Evolutionary conservation across 805 yeast species (phyloP).

Genomic region (Ogataea sp.): DNA sequence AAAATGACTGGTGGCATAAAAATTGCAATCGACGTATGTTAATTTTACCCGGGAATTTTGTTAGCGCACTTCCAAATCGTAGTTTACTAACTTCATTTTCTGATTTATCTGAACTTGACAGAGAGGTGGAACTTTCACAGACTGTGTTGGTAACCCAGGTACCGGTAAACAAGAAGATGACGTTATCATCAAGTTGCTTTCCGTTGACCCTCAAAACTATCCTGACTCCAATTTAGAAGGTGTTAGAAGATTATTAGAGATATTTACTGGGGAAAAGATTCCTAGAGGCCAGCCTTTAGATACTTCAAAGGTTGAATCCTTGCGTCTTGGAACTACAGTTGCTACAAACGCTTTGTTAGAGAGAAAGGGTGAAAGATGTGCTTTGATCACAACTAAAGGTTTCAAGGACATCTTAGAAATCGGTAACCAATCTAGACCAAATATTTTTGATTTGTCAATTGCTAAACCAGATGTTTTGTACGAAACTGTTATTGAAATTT

Average conservation of each 20-base stretch:
- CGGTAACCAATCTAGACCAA: conserved; percentile 90
- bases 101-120: not conserved
- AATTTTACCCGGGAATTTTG: too few relatives aligned
- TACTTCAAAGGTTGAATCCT: conserved; percentile 52
- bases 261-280: conserved; percentile 41
- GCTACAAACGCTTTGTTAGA: conserved; percentile 94
- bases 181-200: conserved; percentile 66
- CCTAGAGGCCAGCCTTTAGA: conserved; percentile 57
- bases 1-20: conserved; percentile 20
- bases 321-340: conserved; percentile 90
- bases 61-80: not conserved
- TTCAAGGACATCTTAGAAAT: conserved; percentile 75
- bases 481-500: conserved; percentile 71
- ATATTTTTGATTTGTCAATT: conserved; percentile 77
- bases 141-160: conserved; percentile 50
- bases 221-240: conserved; percentile 92
- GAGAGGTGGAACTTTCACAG: conserved; percentile 91
- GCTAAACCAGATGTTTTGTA: conserved; percentile 65
- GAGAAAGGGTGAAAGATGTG: conserved; percentile 85
- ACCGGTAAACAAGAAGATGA: conserved; percentile 38
- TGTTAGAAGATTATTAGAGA: conserved; percentile 67
- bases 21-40: conserved; percentile 33
- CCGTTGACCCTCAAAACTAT: conserved; percentile 86
- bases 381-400: conserved; percentile 80
- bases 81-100: not conserved